Evolutionary conservation across 768 basidiomycete species (phyloP), one percentile per base, ranked within the genome.

Genomic region (Pholiota molesta): DNA sequence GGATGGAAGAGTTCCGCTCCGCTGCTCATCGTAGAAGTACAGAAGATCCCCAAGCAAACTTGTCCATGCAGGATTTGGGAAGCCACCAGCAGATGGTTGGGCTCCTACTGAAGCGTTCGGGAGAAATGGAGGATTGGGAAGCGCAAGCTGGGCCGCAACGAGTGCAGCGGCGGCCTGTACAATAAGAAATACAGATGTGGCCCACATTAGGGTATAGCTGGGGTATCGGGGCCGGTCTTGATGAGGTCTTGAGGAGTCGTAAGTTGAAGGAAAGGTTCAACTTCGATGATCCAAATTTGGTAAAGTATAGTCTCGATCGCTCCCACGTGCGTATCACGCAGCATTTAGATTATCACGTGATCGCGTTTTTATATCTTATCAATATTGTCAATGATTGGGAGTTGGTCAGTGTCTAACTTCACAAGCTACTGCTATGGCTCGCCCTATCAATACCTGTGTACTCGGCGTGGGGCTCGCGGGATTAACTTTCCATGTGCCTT

Each of bases 11-110:
- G 80, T 79, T 16, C 95, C 95, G 57, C 91, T 92, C 19, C 95
- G 82, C 69, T 97, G 95, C 1, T 89, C 94, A 64, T 97, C 95
- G 70, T 95, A 97, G 74, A 97, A 97, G 70, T 87, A 97, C 28
- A 97, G 72, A 28, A 90, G 73, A 72, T 90, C 87, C 3, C 95
- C 95, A 0, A 97, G 83, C 2, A 97, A 73, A 53, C 80, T 89
- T 5, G 88, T 83, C 94, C 95, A 97, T 71, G 95, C 92, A 2
- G 83, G 68, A 71, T 95, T 95, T 44, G 91, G 87, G 62, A 71
- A 72, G 59, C 69, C 71, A 29, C 75, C 73, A 14, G 75, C 65
- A n/a, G 86, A 81, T 17, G 79, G 65, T 45, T 79, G 66, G 14
- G 89, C 80, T 29, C 90, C 91, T 1, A 77, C 74, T 16, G 86